A percentile compares a stretch with the other conserved stretches of the same genome.
Conservation (phyloP, 1,284 basidiomycete species). For the Uromyces viciae-fabae region DNA sequence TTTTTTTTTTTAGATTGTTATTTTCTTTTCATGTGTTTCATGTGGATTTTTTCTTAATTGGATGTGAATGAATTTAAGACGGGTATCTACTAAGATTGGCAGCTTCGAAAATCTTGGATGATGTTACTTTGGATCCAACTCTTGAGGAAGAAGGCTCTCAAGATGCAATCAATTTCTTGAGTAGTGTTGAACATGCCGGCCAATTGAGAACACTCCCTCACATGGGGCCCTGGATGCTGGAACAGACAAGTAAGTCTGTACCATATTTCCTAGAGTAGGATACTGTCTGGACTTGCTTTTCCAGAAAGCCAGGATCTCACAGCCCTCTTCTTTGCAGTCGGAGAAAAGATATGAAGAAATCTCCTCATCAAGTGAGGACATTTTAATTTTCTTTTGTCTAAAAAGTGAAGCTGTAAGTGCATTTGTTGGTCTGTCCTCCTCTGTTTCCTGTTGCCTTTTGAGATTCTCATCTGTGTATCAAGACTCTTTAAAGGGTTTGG, state of each 20-base stretch:
- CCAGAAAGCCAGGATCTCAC: not conserved
- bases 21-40: too few relatives aligned
- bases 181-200: not conserved
- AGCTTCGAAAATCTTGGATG: not conserved
- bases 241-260: not conserved
- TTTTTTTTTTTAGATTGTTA: too few relatives aligned
- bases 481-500: not conserved
- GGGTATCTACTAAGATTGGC: not conserved
- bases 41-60: too few relatives aligned
- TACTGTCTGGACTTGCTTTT: not conserved
- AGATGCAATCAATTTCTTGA: not conserved
- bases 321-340: not conserved
- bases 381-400: not conserved
- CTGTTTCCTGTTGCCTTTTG: not conserved
- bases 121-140: not conserved
- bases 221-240: not conserved
- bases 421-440: not conserved
- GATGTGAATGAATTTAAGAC: not conserved
- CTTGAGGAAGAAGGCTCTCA: not conserved
- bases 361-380: not conserved
- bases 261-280: constrained; percentile 2
- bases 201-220: constrained; percentile 1
- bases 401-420: not conserved
- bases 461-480: not conserved
- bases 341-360: not conserved